A percentile compares a stretch with the other conserved stretches of the same genome.
phyloP scores from a whole-genome alignment of 1,284 basidiomycete species.

The Sutorius eximius region DNA sequence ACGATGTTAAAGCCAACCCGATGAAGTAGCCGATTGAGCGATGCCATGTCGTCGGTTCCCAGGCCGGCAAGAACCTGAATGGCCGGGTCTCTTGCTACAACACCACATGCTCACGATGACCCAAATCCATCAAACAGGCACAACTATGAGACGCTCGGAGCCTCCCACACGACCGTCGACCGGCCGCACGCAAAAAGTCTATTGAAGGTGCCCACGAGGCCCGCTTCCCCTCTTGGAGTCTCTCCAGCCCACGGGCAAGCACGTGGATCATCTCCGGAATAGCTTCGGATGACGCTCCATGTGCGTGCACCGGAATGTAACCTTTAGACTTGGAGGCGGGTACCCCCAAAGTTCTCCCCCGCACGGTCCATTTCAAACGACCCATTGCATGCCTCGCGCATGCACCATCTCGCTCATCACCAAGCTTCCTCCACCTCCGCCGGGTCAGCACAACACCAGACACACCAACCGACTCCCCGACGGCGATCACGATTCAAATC shows the following conservation, averaged over 20 bases:
- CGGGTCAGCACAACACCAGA: neutral
- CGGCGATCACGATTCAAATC: neutral
- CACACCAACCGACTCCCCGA: neutral
- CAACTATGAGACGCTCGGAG: too few relatives aligned
- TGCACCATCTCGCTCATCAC: too few relatives aligned
- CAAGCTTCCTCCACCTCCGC: neutral
- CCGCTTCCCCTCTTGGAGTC: neutral
- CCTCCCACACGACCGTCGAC: too few relatives aligned
- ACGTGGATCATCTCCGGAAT: neutral
- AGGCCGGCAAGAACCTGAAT: neutral
- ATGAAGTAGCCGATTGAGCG: neutral
- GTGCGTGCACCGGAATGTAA: neutral
- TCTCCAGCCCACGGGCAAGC: neutral
- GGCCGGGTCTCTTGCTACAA: neutral
- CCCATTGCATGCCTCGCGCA: constrained; percentile 1
- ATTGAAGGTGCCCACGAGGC: neutral
- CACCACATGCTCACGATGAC: too few relatives aligned
- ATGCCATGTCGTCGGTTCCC: neutral
- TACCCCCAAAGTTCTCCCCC: constrained; percentile 7
- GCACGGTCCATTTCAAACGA: constrained; percentile 17
- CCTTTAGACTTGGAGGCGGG: constrained; percentile 15
- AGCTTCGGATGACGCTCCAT: neutral
- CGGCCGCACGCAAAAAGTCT: neutral
- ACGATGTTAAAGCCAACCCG: neutral
- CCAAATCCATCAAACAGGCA: too few relatives aligned